A percentile compares a stretch with the other conserved stretches of the same genome.
Evolutionary conservation across 2,329 filamentous ascomycete genomes (phyloP).

Genomic region (Botrytis deweyae): DNA sequence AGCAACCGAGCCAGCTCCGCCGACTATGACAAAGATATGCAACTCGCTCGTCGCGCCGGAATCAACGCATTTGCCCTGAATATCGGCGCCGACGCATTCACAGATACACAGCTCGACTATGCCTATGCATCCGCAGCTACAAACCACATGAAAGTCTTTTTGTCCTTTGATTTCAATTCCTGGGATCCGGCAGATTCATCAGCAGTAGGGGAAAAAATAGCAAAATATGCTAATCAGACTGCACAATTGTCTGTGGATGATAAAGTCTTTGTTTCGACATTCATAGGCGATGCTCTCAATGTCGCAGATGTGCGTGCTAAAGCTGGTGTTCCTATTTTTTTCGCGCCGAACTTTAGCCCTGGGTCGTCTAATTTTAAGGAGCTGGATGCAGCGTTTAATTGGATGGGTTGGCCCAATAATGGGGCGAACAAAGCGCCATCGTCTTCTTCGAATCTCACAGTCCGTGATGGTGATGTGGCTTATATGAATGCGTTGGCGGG

Average conservation of each 20-base stretch:
- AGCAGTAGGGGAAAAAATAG: conserved; percentile 33
- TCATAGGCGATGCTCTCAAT: conserved; percentile 49
- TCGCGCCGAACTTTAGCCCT: conserved; percentile 16
- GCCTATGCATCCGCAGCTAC: conserved; percentile 35
- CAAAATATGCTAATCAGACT: conserved; percentile 35
- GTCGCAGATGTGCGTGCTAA: conserved; percentile 42
- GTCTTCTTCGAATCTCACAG: neutral
- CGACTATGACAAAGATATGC: conserved; percentile 29
- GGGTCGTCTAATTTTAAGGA: neutral
- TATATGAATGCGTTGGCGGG: neutral
- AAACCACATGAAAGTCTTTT: conserved; percentile 38
- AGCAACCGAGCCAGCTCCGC: conserved; percentile 24
- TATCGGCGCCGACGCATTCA: conserved; percentile 38
- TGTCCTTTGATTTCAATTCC: conserved; percentile 39
- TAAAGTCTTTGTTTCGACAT: conserved; percentile 47
- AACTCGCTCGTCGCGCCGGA: conserved; percentile 34
- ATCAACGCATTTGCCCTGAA: conserved; percentile 42
- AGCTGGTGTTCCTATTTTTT: conserved; percentile 28
- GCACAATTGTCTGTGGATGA: conserved; percentile 40
- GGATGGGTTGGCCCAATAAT: conserved; percentile 21
- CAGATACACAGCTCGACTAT: conserved; percentile 33
- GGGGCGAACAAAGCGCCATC: conserved; percentile 15
- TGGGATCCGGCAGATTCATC: conserved; percentile 21
- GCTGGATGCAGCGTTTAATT: conserved; percentile 20
- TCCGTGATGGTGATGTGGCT: conserved; percentile 2